Evolutionary conservation across 352 stramenopile genomes (phyloP).

Genomic region (Pythium biforme): DNA sequence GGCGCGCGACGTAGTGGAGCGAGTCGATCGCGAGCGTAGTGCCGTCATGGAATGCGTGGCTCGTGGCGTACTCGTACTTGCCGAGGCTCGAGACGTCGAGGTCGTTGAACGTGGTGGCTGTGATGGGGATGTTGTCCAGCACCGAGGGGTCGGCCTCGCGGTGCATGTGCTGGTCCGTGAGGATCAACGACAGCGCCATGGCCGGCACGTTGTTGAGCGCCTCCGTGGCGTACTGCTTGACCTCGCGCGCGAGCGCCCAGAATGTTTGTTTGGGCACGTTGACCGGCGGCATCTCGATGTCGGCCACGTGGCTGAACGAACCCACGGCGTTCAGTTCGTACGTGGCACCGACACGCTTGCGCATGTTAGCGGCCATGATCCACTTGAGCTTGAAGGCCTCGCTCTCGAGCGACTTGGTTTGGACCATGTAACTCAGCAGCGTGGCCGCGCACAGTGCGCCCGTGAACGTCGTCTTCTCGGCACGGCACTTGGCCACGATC

Average conservation of each 20-base stretch:
- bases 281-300: neutral
- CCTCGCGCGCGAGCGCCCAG: conserved; percentile 43
- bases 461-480: conserved; percentile 39
- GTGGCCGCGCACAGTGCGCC: conserved; percentile 32
- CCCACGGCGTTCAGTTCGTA: conserved; percentile 36
- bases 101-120: neutral
- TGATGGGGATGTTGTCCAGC: conserved; percentile 10
- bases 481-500: conserved; percentile 34
- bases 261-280: conserved; percentile 27
- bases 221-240: conserved; percentile 29
- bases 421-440: conserved; percentile 16
- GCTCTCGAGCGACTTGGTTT: conserved; percentile 1
- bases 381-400: conserved; percentile 42
- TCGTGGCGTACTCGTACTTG: conserved; percentile 7
- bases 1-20: conserved; percentile 2
- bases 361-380: conserved; percentile 48
- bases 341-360: conserved; percentile 32
- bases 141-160: conserved; percentile 9
- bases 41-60: neutral
- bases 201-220: neutral
- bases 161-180: conserved; percentile 18
- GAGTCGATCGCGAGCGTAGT: conserved; percentile 5
- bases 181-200: neutral
- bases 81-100: conserved; percentile 17
- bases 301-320: conserved; percentile 30